Base-by-base conservation (phyloP, 768 basidiomycete species). In the Kwoniella europaea region DNA sequence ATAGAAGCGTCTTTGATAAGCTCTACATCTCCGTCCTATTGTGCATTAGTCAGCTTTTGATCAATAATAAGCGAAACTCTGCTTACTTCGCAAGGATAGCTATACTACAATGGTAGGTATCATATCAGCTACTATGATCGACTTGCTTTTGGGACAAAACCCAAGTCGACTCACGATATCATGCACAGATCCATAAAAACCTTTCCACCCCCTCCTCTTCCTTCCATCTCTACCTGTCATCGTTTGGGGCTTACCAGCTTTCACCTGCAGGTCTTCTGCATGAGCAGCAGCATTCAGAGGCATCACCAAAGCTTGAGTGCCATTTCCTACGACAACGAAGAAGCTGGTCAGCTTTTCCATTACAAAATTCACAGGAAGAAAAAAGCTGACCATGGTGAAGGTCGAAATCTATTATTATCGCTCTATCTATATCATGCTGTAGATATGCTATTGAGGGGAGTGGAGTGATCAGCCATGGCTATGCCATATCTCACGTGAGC, bases 141-240 rank as follows among this genome's bases (percentile, higher is more conserved):
- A 24, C 24, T 24, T 24, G 24, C 24, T 24, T 24, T 24, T 2
- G 24, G 24, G 24, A 24, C 24, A 2, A 24, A 24, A 24, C 24
- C 24, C 24, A 24, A 24, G 24, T 2, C 2, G 24, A 24, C 24
- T 15, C n/a, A 13, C 86, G 55, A 98, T 88, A 74, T 98, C 96
- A 79, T 99, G 96, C n/a, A 95, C 85, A 10, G 92, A 94, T 0
- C 92, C 93, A 69, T 98, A 99, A 82, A 90, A 97, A 85, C 88
- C 35, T 74, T 86, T 71, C 80, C 80, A 68, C 20, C 78, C 65
- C 72, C 75, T 29, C 70, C 76, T 73, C 88, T 87, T 2, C 80
- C 82, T 78, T 10, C 72, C 74, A 60, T 74, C 73, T 22, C 68
- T 70, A 4, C 74, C 74, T 10, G 65, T 64, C 13, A 27, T 61